Conservation (phyloP, 2,329 filamentous ascomycete species). For the Clonostachys rhizophaga region DNA sequence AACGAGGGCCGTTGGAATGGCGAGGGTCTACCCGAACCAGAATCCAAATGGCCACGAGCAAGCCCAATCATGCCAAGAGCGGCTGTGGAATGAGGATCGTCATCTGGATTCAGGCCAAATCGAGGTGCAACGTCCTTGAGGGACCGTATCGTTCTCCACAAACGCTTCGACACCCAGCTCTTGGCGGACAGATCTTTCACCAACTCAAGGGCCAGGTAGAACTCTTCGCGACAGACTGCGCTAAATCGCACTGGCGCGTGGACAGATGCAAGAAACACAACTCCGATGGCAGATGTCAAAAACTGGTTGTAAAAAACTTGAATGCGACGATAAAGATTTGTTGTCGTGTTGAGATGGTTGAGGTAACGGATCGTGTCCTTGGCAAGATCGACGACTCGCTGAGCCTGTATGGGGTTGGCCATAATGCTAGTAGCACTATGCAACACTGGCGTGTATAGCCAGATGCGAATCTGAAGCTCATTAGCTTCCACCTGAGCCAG, state of each 20-base stretch:
- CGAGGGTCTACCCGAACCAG: conserved; percentile 8
- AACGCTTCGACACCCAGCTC: conserved; percentile 65
- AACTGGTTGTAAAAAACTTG: conserved; percentile 82
- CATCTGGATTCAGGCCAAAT: conserved; percentile 50
- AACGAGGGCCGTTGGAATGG: conserved; percentile 20
- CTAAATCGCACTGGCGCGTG: conserved; percentile 72
- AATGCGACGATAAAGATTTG: conserved; percentile 65
- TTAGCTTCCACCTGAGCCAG: conserved; percentile 4
- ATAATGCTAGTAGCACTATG: conserved; percentile 82
- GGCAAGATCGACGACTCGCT: conserved; percentile 68
- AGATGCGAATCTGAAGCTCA: conserved; percentile 61
- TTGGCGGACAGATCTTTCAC: conserved; percentile 68
- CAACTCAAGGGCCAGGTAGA: conserved; percentile 73
- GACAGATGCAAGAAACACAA: conserved; percentile 71
- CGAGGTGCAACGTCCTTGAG: conserved; percentile 69
- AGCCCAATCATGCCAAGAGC: conserved; percentile 52
- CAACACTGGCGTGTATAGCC: conserved; percentile 82
- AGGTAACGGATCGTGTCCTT: conserved; percentile 74
- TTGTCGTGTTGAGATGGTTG: conserved; percentile 65
- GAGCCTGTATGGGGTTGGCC: conserved; percentile 67
- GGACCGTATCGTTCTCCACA: conserved; percentile 69
- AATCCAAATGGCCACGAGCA: conserved; percentile 31
- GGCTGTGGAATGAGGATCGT: conserved; percentile 46
- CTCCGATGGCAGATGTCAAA: conserved; percentile 68
- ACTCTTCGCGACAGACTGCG: conserved; percentile 64